Conservation (phyloP, 179 eudicot genomes). For the Spergularia azorica region DNA sequence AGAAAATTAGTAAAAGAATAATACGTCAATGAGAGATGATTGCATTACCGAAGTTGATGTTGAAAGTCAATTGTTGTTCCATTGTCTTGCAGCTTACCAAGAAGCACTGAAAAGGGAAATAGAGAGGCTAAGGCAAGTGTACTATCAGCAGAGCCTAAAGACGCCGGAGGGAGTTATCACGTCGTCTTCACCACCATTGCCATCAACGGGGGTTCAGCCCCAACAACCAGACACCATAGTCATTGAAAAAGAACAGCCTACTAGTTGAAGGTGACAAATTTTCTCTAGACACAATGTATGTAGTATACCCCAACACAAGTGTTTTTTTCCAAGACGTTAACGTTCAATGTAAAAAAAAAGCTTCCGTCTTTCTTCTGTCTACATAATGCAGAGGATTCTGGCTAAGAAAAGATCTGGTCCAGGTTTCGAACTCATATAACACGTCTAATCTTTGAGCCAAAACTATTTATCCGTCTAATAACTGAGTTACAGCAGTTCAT, state of each 20-base stretch:
- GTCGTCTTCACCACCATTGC: slow-evolving; percentile 13
- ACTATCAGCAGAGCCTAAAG: slow-evolving; percentile 57
- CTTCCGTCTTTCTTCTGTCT: too few relatives aligned
- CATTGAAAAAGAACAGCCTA: slow-evolving; percentile 36
- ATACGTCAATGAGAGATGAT: too few relatives aligned
- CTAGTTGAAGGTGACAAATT: slow-evolving; percentile 18
- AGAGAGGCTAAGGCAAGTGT: slow-evolving; percentile 75
- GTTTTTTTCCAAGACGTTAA: neutral
- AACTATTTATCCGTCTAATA: too few relatives aligned
- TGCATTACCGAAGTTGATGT: too few relatives aligned
- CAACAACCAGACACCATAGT: slow-evolving; percentile 34
- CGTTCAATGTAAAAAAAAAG: too few relatives aligned
- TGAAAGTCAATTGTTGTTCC: neutral
- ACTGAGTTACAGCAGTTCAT: too few relatives aligned
- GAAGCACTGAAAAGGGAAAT: slow-evolving; percentile 94
- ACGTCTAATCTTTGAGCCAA: too few relatives aligned
- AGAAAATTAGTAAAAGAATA: too few relatives aligned
- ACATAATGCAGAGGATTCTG: too few relatives aligned
- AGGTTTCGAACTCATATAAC: too few relatives aligned
- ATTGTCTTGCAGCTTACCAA: slow-evolving; percentile 70
- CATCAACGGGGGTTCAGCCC: slow-evolving; percentile 32
- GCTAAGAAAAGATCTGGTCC: too few relatives aligned
- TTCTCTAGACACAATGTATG: slow-evolving; percentile 14
- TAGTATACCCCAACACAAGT: neutral
- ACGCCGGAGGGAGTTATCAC: slow-evolving; percentile 33